Evolutionary conservation across 495 filamentous ascomycete genomes (phyloP), one percentile per base, ranked within the genome.

Genomic region (Hypoxylon fragiforme): DNA sequence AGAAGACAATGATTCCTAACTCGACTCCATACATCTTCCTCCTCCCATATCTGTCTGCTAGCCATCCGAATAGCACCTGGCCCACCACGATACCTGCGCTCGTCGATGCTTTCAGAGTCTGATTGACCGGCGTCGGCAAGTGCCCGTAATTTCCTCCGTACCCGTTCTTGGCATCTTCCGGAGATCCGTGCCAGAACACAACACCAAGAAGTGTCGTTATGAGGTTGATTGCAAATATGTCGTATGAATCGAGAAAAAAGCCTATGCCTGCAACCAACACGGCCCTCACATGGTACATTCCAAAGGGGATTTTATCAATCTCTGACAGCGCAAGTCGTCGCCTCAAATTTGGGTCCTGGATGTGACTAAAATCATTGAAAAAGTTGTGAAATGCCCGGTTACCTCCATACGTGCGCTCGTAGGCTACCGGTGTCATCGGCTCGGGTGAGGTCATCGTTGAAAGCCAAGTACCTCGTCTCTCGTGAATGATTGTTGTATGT

Each of bases 11-110:
- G 52, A 91, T 78, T 42, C 82, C 84, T 43, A 91, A 69, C 62
- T 90, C 87, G 31, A 89, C 73, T 21, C 88, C 88, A 62, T 92
- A 92, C 85, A 92, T 90, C 31, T 75, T 80, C 64, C 86, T 85
- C 28, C 88, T 81, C 41, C 88, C 88, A 54, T 86, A 76, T 9
- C 77, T 73, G 70, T 90, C 88, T 15, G 84, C 74, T 9, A 89
- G 66, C 72, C 78, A 85, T 26, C 88, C 88, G 62, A 91, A 91
- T 28, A 82, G 72, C 13, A 91, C 58, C 70, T 90, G 87, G 43
- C 88, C 88, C 39, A 92, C 63, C 30, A 90, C 81, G 26, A 87
- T 88, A 13, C 88, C 88, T 18, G 79, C 85, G 38, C 83, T 88
- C 9, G 87, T 90, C 7, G 86, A 79, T 5, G 85, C 82, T 65